A percentile compares a stretch with the other conserved stretches of the same genome.
These are phyloP conservation scores for Mycena chlorophos DNA, from an alignment of 768 basidiomycete genomes.

Conservation along the genomic window DNA sequence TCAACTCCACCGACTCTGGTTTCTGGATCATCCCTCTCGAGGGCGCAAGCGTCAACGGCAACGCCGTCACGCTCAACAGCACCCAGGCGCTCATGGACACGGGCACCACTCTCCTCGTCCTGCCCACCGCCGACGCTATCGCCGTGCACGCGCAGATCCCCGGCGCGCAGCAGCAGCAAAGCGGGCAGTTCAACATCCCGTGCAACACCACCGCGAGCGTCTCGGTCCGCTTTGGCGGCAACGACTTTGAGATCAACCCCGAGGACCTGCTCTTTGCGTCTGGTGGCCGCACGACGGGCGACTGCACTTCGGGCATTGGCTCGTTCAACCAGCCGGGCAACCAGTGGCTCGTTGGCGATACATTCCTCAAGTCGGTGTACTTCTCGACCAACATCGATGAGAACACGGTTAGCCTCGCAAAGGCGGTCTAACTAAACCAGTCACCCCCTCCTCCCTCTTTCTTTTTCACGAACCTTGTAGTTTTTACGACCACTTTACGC, in stretches of 20 bases:
- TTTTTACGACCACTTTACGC: neutral
- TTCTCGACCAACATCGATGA: slow-evolving; percentile 38
- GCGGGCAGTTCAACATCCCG: slow-evolving; percentile 13
- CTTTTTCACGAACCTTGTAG: neutral
- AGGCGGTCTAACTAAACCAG: slow-evolving; percentile 13
- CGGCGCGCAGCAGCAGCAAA: slow-evolving; percentile 7
- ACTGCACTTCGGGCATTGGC: slow-evolving; percentile 17
- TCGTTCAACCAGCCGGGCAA: neutral
- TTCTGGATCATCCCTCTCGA: slow-evolving; percentile 57
- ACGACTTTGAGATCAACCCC: slow-evolving; percentile 13
- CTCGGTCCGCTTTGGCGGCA: slow-evolving; percentile 15
- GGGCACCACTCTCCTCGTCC: slow-evolving; percentile 15
- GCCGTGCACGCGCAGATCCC: slow-evolving; percentile 19
- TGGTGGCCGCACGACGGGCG: slow-evolving; percentile 7
- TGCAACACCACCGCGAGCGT: slow-evolving; percentile 25
- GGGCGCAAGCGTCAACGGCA: slow-evolving; percentile 12
- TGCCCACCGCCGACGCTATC: slow-evolving; percentile 2
- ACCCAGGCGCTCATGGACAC: slow-evolving; percentile 18
- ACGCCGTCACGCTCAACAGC: neutral
- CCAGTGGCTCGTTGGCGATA: slow-evolving; percentile 33
- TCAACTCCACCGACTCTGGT: slow-evolving; percentile 64
- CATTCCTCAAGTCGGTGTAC: slow-evolving; percentile 45
- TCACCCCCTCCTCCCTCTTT: too few species aligned
- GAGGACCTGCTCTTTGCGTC: slow-evolving; percentile 16
- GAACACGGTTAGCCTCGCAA: slow-evolving; percentile 36